Evolutionary conservation across 495 filamentous ascomycete species (phyloP).

Genomic region (Neurospora sublineolata): DNA sequence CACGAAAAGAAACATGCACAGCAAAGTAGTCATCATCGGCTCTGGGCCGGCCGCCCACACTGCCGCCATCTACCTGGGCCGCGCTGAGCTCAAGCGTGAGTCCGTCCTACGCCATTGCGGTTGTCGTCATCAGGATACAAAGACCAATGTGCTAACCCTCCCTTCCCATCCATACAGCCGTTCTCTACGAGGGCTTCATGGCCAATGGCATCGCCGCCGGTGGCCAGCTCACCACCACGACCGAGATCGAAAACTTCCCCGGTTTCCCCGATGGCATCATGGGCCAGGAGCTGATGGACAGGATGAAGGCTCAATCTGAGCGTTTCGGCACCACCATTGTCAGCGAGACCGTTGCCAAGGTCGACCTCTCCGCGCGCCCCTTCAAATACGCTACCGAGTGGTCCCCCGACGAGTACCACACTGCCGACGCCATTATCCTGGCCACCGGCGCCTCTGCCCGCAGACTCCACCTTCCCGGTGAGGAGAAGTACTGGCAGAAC

Average conservation of each 20-base stretch:
- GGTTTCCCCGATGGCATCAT: slow-evolving; percentile 84
- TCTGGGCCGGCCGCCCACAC: slow-evolving; percentile 97
- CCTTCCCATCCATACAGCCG: slow-evolving; percentile 35
- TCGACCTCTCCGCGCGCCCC: slow-evolving; percentile 74
- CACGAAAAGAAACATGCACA: slow-evolving; percentile 57
- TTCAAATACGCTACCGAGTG: slow-evolving; percentile 90
- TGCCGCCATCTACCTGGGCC: slow-evolving; percentile 87
- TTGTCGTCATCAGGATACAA: not conserved
- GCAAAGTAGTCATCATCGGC: slow-evolving; percentile 76
- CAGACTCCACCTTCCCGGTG: slow-evolving; percentile 71
- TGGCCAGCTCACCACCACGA: slow-evolving; percentile 94
- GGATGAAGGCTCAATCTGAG: slow-evolving; percentile 84
- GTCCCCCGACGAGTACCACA: slow-evolving; percentile 62
- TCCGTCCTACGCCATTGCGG: not conserved
- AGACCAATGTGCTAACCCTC: slow-evolving; percentile 4
- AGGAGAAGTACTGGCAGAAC: slow-evolving; percentile 92
- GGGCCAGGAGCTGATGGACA: slow-evolving; percentile 81
- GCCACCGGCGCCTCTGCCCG: slow-evolving; percentile 90
- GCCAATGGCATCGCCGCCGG: slow-evolving; percentile 93
- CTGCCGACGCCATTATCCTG: slow-evolving; percentile 83
- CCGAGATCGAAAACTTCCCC: slow-evolving; percentile 95
- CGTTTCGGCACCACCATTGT: slow-evolving; percentile 86
- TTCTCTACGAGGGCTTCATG: slow-evolving; percentile 95
- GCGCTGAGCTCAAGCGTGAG: slow-evolving; percentile 73
- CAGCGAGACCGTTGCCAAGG: slow-evolving; percentile 78